Conservation (phyloP, 768 basidiomycete genomes). For the Amanita inopinata region DNA sequence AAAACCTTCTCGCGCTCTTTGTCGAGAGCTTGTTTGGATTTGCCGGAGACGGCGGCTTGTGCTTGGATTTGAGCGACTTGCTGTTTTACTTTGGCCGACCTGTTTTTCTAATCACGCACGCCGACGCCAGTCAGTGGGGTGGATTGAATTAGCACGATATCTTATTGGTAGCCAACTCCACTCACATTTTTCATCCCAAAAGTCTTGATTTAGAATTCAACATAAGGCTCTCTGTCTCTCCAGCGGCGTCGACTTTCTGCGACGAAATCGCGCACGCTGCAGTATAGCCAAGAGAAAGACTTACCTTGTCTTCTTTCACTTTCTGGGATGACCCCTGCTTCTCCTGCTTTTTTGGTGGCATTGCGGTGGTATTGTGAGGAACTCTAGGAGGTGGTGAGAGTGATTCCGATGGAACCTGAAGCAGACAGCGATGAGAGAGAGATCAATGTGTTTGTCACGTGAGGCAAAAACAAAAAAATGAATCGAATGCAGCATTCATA, state of each 20-base stretch:
- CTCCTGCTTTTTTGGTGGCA: conserved; percentile 80
- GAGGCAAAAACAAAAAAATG: too few relatives aligned
- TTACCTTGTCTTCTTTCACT: conserved; percentile 75
- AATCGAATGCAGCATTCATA: too few relatives aligned
- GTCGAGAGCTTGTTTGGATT: conserved; percentile 67
- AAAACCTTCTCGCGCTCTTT: conserved; percentile 82
- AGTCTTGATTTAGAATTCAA: conserved; percentile 38
- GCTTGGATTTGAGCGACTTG: conserved; percentile 74
- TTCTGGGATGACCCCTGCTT: conserved; percentile 50
- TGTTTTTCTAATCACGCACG: conserved; percentile 66
- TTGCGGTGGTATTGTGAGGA: too few relatives aligned
- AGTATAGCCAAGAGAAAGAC: conserved; percentile 10
- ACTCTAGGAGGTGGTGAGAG: too few relatives aligned
- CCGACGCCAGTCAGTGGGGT: conserved; percentile 1
- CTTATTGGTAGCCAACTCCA: conserved; percentile 10
- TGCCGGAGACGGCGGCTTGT: conserved; percentile 65
- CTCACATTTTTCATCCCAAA: conserved; percentile 85
- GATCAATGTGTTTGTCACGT: too few relatives aligned
- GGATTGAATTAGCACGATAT: neutral
- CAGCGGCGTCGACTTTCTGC: too few relatives aligned
- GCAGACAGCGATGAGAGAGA: too few relatives aligned
- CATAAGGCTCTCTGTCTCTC: conserved; percentile 18
- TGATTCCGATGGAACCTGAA: too few relatives aligned
- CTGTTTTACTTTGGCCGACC: conserved; percentile 87
- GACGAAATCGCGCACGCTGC: too few relatives aligned